phyloP scores from a whole-genome alignment of 23 red algal species.

The Gracilaria gracilis region DNA sequence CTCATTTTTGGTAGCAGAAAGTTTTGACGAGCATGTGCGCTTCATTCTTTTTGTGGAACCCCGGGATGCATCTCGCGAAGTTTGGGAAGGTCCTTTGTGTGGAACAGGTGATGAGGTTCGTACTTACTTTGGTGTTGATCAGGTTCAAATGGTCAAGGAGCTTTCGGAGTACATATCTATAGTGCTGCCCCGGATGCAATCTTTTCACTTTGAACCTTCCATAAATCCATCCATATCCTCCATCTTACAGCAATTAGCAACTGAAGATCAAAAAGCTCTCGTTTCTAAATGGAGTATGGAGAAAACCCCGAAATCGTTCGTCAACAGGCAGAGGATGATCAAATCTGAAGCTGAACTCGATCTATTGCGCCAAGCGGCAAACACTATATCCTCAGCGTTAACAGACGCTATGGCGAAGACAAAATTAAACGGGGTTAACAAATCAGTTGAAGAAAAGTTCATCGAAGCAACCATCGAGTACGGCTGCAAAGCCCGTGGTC shows the following conservation, averaged over 20 bases:
- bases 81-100: constrained; percentile 87
- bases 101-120: constrained; percentile 66
- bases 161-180: neutral
- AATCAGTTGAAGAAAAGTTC: constrained; percentile 58
- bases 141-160: constrained; percentile 4
- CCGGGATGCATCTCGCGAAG: constrained; percentile 71
- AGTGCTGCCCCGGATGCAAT: constrained; percentile 17
- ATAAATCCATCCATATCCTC: constrained; percentile 67
- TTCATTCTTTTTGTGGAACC: constrained; percentile 66
- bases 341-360: constrained; percentile 83
- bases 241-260: constrained; percentile 11
- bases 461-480: constrained; percentile 81
- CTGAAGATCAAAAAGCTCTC: constrained; percentile 28
- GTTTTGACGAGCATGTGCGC: constrained; percentile 8
- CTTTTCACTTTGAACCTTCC: constrained; percentile 70
- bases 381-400: constrained; percentile 58
- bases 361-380: constrained; percentile 63
- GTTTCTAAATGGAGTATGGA: constrained; percentile 47
- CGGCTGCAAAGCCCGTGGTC: constrained; percentile 56
- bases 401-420: constrained; percentile 70
- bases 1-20: constrained; percentile 59
- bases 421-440: constrained; percentile 2
- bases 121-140: constrained; percentile 59
- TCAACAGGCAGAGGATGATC: constrained; percentile 62
- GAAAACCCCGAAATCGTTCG: constrained; percentile 33